Base-by-base conservation (phyloP, 192 early-diverging fungal species). In the Funneliformis mosseae region DNA sequence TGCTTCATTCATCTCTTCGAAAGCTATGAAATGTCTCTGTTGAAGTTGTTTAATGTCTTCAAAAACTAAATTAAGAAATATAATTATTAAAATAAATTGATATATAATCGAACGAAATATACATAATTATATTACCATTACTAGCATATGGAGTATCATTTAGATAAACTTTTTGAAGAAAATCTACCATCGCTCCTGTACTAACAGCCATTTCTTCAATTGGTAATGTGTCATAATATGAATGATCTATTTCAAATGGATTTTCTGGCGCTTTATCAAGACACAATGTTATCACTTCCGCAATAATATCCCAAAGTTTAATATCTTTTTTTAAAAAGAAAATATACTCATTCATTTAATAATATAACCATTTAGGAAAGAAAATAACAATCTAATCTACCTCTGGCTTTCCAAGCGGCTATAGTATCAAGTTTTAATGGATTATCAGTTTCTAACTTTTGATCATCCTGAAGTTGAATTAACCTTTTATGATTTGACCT, bases 121-220 rank as follows among this genome's bases (percentile, higher is more conserved):
- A 16, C 5, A n/a, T 27, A 25, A 23, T 18, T 23, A 33, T 38
- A 62, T 68, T 76, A 88, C 87, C 86, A 60, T 80, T 72, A 46
- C 84, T 81, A 28, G 88, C 83, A 41, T 84, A 85, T 16, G 79
- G 61, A 43, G 83, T 83, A 59, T 85, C 85, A 23, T 84, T 81
- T 79, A 91, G 72, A 70, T 90, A 92, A 8, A 92, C 88, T n/a
- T 88, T 79, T 27, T 89, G 84, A 74, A 92, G 77, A 72, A 93
- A 93, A 80, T 90, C 88, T 46, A 91, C 81, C 87, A 93, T 89
- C 4, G 92, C 92, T 61, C 92, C 92, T 0, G 90, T 91, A 4
- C 85, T 83, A 6, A 93, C 88, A 4, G 90, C 91, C 5, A 86
- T 82, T 63, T 93, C 92, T 77, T 93, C 92, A 0, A 91, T 63